phyloP scores from a whole-genome alignment of 176 grass and related monocot genomes.

The Urochloa ruziziensis region DNA sequence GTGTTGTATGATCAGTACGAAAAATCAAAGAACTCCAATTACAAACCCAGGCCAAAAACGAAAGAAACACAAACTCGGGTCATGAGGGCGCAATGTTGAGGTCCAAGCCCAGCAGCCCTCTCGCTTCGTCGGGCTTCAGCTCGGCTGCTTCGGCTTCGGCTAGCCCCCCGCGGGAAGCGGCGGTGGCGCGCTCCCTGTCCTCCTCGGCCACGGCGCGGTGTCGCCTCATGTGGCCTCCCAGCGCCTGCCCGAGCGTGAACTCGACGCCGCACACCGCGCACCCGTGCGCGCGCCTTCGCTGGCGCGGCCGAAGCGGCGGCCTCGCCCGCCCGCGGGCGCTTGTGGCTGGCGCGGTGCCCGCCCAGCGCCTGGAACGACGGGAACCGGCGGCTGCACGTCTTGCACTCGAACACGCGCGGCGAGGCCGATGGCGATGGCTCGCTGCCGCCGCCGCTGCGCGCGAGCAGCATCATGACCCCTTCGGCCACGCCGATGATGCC shows the following conservation, averaged over 20 bases:
- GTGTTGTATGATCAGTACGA: not conserved
- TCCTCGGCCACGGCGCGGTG: constrained; percentile 28
- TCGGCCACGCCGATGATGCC: constrained; percentile 26
- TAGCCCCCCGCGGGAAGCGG: not conserved
- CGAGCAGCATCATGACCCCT: constrained; percentile 39
- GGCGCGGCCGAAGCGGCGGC: not conserved
- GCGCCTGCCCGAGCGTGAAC: constrained; percentile 61
- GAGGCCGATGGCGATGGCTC: constrained; percentile 3
- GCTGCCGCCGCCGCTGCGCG: not conserved
- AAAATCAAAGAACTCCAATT: not conserved
- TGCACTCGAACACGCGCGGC: constrained; percentile 55
- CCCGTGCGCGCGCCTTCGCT: constrained; percentile 41
- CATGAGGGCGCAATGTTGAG: constrained; percentile 31
- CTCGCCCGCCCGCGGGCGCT: constrained; percentile 20
- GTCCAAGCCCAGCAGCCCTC: constrained; percentile 21
- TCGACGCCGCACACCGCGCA: constrained; percentile 59
- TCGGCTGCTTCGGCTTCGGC: not conserved
- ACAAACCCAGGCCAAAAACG: not conserved
- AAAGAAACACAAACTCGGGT: not conserved
- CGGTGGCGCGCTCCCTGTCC: not conserved
- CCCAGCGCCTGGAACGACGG: constrained; percentile 72
- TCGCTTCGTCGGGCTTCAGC: not conserved
- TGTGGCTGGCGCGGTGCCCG: constrained; percentile 62
- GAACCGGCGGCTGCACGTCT: constrained; percentile 58
- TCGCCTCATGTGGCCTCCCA: constrained; percentile 73